Evolutionary conservation across 495 filamentous ascomycete genomes (phyloP).

Genomic region (Opeltia flavorubescens): DNA sequence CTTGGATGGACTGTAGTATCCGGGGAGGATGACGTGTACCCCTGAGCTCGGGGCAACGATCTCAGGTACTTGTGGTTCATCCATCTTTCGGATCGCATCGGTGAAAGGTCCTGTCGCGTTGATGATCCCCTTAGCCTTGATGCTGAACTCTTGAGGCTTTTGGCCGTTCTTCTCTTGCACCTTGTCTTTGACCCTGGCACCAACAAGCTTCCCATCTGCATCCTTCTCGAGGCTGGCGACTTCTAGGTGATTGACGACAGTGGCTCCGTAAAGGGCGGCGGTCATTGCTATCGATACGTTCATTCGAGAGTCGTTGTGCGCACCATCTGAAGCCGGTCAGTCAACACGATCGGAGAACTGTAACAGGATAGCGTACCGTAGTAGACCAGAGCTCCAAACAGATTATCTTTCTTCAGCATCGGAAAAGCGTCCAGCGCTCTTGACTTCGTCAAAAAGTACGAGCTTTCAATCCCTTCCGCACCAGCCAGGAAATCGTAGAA

Average conservation of each 20-base stretch:
- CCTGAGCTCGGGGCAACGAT: constrained; percentile 91
- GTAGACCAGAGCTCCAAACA: constrained; percentile 89
- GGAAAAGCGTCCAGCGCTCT: constrained; percentile 93
- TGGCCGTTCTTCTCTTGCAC: constrained; percentile 45
- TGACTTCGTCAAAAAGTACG: constrained; percentile 88
- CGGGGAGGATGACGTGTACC: constrained; percentile 88
- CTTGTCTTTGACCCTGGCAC: constrained; percentile 65
- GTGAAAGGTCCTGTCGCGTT: constrained; percentile 97
- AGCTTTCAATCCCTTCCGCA: constrained; percentile 91
- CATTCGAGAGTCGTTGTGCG: constrained; percentile 97
- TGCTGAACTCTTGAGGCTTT: constrained; percentile 45
- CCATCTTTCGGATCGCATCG: constrained; percentile 84
- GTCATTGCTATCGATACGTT: constrained; percentile 95
- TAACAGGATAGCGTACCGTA: constrained; percentile 42
- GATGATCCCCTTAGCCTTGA: constrained; percentile 83
- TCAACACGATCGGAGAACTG: neutral
- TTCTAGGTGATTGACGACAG: constrained; percentile 86
- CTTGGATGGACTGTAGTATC: constrained; percentile 85
- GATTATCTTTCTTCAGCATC: constrained; percentile 80
- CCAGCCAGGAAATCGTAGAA: constrained; percentile 89
- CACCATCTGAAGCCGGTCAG: constrained; percentile 49
- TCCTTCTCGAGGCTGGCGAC: constrained; percentile 77
- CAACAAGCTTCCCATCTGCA: constrained; percentile 59
- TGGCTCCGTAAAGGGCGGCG: constrained; percentile 82
- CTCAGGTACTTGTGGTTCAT: constrained; percentile 57